Evolutionary conservation across 768 basidiomycete species (phyloP), one percentile per base, ranked within the genome.

Genomic region (Cytidiella melzeri): DNA sequence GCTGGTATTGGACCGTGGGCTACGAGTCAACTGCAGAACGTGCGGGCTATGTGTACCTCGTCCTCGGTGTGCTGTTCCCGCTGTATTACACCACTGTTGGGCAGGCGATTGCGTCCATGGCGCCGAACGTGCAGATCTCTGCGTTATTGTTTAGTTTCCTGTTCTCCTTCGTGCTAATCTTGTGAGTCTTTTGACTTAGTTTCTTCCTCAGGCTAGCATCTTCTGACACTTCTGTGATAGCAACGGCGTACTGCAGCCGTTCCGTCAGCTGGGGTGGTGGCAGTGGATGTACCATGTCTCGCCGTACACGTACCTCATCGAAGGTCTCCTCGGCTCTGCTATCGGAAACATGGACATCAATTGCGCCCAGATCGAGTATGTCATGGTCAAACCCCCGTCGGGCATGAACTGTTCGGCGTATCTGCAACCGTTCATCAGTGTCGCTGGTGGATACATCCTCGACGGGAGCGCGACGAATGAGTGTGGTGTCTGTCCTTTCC

Each of bases 291-390:
- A 68, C 52, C 61, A 58, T 11, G 19, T 56, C 2, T 63, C 67
- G 13, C 67, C 69, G 1, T 69, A 55, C 57, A 60, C 66, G 4
- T 71, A 73, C 56, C 58, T 73, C 51, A 61, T 73, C 50, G 70
- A 69, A 42, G 71, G 62, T 11, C 55, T 73, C n/a, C 38, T 48
- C 65, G 66, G 71, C 0, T 67, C 73, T 61, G 64, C 76, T 9
- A 59, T 85, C 11, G 81, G 80, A 0, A 69, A 64, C 5, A 65
- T 72, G 42, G 52, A 63, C 1, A 70, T 86, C 42, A 67, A 64
- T 13, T 93, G 92, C 61, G 63, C 82, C 0, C n/a, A 64, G 0
- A 63, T 71, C 43, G 92, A 93, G 61, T 69, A 79, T n/a, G 76
- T 81, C 2, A 69, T 69, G 1, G 60, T 93, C 53, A 58, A 60